These are phyloP conservation scores for Scopulariopsis brevicaulis DNA, from an alignment of 2,329 filamentous ascomycete genomes.

Conservation along the genomic window DNA sequence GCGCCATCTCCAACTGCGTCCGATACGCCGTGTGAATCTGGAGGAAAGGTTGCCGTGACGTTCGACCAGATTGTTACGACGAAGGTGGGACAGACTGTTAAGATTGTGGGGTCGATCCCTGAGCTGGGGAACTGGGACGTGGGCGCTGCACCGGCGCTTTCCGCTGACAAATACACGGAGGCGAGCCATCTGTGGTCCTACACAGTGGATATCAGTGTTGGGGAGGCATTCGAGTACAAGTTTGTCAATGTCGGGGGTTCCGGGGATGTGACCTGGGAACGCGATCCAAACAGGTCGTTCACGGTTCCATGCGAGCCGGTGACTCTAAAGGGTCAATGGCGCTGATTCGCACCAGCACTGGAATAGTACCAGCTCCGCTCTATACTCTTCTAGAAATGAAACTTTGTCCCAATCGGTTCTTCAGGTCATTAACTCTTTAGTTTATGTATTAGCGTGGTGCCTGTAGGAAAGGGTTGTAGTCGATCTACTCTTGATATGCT, in stretches of 20 bases:
- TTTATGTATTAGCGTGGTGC: too few species aligned
- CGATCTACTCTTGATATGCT: too few species aligned
- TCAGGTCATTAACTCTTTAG: too few species aligned
- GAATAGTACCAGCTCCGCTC: too few species aligned
- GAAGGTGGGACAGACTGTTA: constrained; percentile 36
- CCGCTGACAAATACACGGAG: constrained; percentile 37
- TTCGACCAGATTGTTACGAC: constrained; percentile 30
- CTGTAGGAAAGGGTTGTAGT: too few species aligned
- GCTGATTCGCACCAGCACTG: background rate
- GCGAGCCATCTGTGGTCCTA: constrained; percentile 41
- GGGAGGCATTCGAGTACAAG: constrained; percentile 46
- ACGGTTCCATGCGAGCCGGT: constrained; percentile 9
- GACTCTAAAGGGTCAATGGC: background rate
- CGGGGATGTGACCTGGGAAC: constrained; percentile 45
- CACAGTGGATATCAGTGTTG: constrained; percentile 37
- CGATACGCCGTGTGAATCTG: background rate
- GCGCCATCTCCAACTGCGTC: background rate
- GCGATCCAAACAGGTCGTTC: constrained; percentile 31
- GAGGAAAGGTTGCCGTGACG: constrained; percentile 21
- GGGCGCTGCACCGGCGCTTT: constrained; percentile 32
- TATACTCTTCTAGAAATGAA: too few species aligned
- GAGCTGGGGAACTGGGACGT: constrained; percentile 21
- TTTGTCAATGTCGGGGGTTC: constrained; percentile 42
- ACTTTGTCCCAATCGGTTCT: too few species aligned
- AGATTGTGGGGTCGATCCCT: constrained; percentile 27